A percentile compares a stretch with the other conserved stretches of the same genome.
phyloP scores from a whole-genome alignment of 495 filamentous ascomycete genomes.

The Penicillium roqueforti region DNA sequence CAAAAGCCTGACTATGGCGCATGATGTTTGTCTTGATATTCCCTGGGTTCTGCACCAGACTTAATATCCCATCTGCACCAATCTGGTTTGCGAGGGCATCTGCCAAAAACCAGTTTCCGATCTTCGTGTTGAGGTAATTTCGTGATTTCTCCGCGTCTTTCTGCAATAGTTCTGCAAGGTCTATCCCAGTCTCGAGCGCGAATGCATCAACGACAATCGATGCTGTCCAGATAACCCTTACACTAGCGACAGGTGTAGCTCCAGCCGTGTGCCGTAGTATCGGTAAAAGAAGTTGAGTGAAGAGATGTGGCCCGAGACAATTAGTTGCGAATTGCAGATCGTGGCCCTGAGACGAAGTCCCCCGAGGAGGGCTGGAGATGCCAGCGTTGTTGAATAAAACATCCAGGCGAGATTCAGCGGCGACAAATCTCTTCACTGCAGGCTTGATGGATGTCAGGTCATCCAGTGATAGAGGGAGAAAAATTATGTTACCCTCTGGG shows the following conservation, averaged over 20 bases:
- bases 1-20: conserved; percentile 6
- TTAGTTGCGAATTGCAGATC: conserved; percentile 42
- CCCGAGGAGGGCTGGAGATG: conserved; percentile 30
- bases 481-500: conserved; percentile 33
- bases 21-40: conserved; percentile 4
- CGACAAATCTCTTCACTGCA: conserved; percentile 38
- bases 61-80: conserved; percentile 24
- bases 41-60: conserved; percentile 16
- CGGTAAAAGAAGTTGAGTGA: conserved; percentile 33
- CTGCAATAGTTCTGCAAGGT: background rate
- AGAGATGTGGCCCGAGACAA: conserved; percentile 32
- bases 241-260: background rate
- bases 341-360: conserved; percentile 30
- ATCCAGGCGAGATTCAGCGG: conserved; percentile 42
- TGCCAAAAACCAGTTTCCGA: conserved; percentile 30
- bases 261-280: background rate
- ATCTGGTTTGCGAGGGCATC: conserved; percentile 9
- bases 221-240: conserved; percentile 12
- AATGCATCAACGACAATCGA: conserved; percentile 8
- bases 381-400: conserved; percentile 57
- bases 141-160: conserved; percentile 5
- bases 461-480: conserved; percentile 42
- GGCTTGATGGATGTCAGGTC: conserved; percentile 49
- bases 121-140: conserved; percentile 24
- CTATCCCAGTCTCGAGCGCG: background rate